phyloP scores from a whole-genome alignment of 2,329 filamentous ascomycete genomes.

The Pestalotiopsis sp. region DNA sequence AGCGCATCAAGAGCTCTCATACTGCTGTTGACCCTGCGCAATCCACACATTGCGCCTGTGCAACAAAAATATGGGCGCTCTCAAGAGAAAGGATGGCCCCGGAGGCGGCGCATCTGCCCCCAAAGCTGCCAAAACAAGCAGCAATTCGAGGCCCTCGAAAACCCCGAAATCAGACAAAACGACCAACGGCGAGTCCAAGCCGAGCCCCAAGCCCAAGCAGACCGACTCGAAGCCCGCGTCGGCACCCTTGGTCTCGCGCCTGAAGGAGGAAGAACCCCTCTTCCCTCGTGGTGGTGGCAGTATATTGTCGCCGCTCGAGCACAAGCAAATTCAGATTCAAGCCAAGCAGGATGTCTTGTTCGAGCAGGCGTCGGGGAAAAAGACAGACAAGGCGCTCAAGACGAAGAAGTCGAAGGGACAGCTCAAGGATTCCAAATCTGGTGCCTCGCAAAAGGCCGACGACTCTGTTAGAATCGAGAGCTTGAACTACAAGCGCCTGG shows the following conservation, averaged over 20 bases:
- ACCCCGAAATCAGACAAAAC: slow-evolving; percentile 42
- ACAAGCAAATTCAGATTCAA: slow-evolving; percentile 94
- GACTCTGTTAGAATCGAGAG: slow-evolving; percentile 76
- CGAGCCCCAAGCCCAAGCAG: slow-evolving; percentile 25
- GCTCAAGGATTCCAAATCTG: slow-evolving; percentile 51
- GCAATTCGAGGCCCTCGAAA: slow-evolving; percentile 52
- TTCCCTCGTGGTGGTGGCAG: slow-evolving; percentile 94
- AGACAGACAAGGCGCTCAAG: slow-evolving; percentile 45
- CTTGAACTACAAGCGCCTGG: slow-evolving; percentile 87
- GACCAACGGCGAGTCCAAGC: slow-evolving; percentile 34
- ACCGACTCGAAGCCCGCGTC: slow-evolving; percentile 28
- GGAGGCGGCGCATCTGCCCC: slow-evolving; percentile 47
- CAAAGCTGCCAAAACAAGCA: slow-evolving; percentile 50
- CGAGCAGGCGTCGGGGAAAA: slow-evolving; percentile 70
- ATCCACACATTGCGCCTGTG: slow-evolving; percentile 6
- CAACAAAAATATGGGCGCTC: slow-evolving; percentile 50
- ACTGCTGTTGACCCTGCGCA: slow-evolving; percentile 1
- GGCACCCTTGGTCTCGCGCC: slow-evolving; percentile 43
- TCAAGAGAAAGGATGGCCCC: slow-evolving; percentile 62
- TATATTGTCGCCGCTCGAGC: slow-evolving; percentile 87
- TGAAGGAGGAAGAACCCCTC: slow-evolving; percentile 80
- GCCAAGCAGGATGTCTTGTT: slow-evolving; percentile 90
- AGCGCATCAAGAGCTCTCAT: neutral
- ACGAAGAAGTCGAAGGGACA: slow-evolving; percentile 60
- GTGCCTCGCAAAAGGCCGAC: slow-evolving; percentile 56